Percentiles rank a stretch among this genome's conserved stretches.
phyloP scores from a whole-genome alignment of 306 rosid species.

The Sicyos edulis region DNA sequence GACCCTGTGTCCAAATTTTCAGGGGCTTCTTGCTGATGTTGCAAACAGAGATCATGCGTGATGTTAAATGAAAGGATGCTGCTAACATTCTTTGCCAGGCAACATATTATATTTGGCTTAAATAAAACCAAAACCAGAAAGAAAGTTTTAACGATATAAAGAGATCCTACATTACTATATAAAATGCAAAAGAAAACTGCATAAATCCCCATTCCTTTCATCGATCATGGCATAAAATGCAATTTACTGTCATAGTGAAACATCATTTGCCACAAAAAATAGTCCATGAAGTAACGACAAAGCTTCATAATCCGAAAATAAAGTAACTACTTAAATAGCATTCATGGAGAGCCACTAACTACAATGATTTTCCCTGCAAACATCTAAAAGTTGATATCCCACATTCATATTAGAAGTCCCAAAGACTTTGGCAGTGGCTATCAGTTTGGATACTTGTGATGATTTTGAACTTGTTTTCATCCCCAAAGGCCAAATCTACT shows the following conservation, averaged over 20 bases:
- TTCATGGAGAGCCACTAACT: neutral
- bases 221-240: neutral
- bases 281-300: neutral
- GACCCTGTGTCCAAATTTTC: conserved; percentile 35
- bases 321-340: neutral
- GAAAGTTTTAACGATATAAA: neutral
- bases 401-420: neutral
- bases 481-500: neutral
- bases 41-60: conserved; percentile 25
- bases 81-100: neutral
- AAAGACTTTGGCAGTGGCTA: neutral
- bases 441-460: neutral
- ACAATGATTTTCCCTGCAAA: neutral
- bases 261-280: neutral
- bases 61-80: neutral
- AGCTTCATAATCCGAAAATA: neutral
- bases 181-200: neutral
- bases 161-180: neutral
- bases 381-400: neutral
- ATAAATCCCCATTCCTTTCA: neutral
- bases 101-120: conserved; percentile 3
- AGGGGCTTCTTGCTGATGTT: conserved; percentile 53
- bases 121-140: neutral
- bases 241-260: neutral
- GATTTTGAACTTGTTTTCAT: neutral